phyloP scores from a whole-genome alignment of 768 basidiomycete species.

The Phylloporus sp. region DNA sequence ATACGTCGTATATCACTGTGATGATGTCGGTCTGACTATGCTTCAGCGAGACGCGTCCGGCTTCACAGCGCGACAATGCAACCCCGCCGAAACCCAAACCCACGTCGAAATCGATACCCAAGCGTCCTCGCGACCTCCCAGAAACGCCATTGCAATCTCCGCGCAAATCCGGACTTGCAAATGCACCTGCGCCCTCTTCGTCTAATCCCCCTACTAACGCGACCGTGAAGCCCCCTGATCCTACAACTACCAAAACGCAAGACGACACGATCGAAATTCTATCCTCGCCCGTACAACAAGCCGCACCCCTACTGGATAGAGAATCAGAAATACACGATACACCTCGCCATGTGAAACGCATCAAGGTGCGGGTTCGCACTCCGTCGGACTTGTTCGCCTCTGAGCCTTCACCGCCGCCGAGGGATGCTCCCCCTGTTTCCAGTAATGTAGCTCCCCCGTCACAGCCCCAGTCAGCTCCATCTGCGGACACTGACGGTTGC shows the following conservation, averaged over 20 bases:
- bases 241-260: neutral
- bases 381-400: slow-evolving; percentile 19
- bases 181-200: neutral
- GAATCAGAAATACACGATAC: neutral
- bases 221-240: neutral
- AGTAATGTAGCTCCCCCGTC: neutral
- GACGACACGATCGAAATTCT: neutral
- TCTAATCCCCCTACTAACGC: neutral
- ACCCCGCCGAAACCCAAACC: neutral
- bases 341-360: slow-evolving; percentile 1
- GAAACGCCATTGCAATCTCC: neutral
- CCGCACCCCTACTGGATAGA: neutral
- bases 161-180: neutral
- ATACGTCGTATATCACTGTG: neutral
- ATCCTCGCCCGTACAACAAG: neutral
- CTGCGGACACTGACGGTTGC: neutral
- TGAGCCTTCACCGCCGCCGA: slow-evolving; percentile 10
- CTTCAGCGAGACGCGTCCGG: slow-evolving; percentile 4
- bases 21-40: neutral
- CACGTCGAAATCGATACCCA: neutral
- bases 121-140: neutral
- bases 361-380: slow-evolving; percentile 6
- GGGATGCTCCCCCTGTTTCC: neutral
- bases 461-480: neutral
- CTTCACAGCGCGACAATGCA: neutral